Percentiles rank a stretch among this genome's conserved stretches.
phyloP scores from a whole-genome alignment of 108 stramenopile species.

The Cyclotella sp. region DNA sequence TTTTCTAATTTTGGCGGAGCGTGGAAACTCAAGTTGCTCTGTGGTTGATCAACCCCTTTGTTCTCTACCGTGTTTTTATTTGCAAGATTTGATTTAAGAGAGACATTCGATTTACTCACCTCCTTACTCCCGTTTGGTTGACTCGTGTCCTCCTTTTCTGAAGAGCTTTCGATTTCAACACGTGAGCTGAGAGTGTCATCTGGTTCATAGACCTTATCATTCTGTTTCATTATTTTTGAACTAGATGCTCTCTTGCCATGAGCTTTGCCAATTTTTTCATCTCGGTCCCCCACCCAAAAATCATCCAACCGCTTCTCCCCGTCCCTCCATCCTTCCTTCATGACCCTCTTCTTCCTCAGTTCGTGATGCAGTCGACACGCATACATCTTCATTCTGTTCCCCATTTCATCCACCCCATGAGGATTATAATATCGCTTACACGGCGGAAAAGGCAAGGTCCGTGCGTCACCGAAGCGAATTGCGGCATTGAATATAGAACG shows the following conservation, averaged over 20 bases:
- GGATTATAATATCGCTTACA: constrained; percentile 88
- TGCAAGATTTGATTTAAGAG: too few species aligned
- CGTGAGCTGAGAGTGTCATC: not conserved
- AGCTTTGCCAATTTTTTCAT: not conserved
- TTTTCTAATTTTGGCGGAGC: not conserved
- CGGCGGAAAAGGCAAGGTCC: constrained; percentile 79
- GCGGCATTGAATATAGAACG: constrained; percentile 71
- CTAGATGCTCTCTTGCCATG: not conserved
- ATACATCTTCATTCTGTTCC: constrained; percentile 58
- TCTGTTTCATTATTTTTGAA: too few species aligned
- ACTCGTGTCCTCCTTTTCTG: too few species aligned
- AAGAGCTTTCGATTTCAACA: not conserved
- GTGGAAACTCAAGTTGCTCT: too few species aligned
- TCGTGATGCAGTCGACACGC: constrained; percentile 84
- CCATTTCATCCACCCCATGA: constrained; percentile 17
- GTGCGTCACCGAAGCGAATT: constrained; percentile 72
- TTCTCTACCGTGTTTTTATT: too few species aligned
- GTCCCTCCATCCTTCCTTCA: constrained; percentile 65
- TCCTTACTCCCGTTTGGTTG: too few species aligned
- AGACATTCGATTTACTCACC: too few species aligned
- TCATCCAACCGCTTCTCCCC: constrained; percentile 73
- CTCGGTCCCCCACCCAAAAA: constrained; percentile 46
- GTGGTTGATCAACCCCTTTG: too few species aligned
- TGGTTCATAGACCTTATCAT: too few species aligned
- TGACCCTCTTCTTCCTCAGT: constrained; percentile 61